phyloP scores from a whole-genome alignment of 2,329 filamentous ascomycete species.

The Microdochium trichocladiopsis region DNA sequence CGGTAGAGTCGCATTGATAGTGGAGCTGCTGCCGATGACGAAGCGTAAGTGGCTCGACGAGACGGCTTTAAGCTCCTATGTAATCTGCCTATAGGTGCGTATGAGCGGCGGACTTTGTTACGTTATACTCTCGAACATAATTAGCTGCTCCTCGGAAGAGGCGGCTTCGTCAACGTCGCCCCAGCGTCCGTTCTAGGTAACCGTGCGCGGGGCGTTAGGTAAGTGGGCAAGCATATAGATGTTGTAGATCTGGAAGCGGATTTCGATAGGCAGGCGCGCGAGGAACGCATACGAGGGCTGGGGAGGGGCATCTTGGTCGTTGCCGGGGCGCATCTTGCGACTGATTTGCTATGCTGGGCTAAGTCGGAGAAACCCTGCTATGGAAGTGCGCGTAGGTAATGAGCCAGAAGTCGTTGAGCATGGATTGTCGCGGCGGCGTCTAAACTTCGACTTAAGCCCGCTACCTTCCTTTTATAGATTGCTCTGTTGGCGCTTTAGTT shows the following conservation, averaged over 20 bases:
- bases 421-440: no score
- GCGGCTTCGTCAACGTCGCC: not conserved
- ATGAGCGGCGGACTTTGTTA: not conserved
- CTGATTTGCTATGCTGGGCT: no score
- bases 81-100: not conserved
- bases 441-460: no score
- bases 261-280: conserved; percentile 12
- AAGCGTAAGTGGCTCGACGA: not conserved
- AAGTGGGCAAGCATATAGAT: not conserved
- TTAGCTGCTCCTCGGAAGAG: not conserved
- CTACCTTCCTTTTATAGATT: no score
- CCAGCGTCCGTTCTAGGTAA: not conserved
- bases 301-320: no score
- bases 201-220: not conserved
- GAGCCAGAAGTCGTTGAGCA: no score
- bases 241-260: conserved; percentile 13
- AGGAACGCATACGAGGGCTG: conserved; percentile 4
- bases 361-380: no score
- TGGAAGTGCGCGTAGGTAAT: no score
- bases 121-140: not conserved
- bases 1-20: no score
- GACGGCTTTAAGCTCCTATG: not conserved
- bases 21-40: not conserved
- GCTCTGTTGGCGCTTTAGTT: no score
- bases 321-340: no score